Percentiles rank a stretch among this genome's conserved stretches.
Conservation (phyloP, 2,329 filamentous ascomycete species). For the Epichloe brachyelytri region DNA sequence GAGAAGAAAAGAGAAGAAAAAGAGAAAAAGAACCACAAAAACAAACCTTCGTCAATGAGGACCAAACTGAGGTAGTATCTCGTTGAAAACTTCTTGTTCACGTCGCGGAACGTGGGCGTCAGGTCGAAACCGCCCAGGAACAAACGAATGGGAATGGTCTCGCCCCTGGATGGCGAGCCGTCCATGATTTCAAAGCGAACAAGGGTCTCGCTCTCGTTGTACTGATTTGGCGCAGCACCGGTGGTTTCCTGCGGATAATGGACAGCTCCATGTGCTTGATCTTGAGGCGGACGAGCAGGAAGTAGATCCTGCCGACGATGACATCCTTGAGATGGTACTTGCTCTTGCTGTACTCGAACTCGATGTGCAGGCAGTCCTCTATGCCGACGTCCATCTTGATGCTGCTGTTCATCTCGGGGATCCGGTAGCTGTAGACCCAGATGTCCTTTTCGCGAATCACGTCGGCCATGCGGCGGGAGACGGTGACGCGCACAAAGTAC, state of each 20-base stretch:
- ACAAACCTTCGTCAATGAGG: constrained; percentile 79
- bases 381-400: constrained; percentile 99
- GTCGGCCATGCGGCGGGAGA: constrained; percentile 92
- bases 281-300: constrained; percentile 90
- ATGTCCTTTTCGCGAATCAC: constrained; percentile 98
- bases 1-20: background rate
- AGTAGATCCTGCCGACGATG: constrained; percentile 97
- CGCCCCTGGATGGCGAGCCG: constrained; percentile 88
- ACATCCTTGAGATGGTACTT: constrained; percentile 99
- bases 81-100: constrained; percentile 99
- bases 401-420: constrained; percentile 94
- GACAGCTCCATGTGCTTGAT: constrained; percentile 99
- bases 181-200: constrained; percentile 99
- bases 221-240: constrained; percentile 92
- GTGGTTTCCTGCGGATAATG: constrained; percentile 97
- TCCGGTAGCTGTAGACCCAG: constrained; percentile 98
- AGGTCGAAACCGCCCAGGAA: constrained; percentile 97
- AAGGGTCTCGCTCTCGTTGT: constrained; percentile 97
- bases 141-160: constrained; percentile 88
- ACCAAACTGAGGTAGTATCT: constrained; percentile 95
- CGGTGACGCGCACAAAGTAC: constrained; percentile 95
- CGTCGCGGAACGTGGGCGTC: constrained; percentile 95
- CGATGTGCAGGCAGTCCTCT: constrained; percentile 97
- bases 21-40: background rate
- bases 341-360: constrained; percentile 98